Base-by-base conservation (phyloP, 495 filamentous ascomycete genomes). In the Darksidea phi region DNA sequence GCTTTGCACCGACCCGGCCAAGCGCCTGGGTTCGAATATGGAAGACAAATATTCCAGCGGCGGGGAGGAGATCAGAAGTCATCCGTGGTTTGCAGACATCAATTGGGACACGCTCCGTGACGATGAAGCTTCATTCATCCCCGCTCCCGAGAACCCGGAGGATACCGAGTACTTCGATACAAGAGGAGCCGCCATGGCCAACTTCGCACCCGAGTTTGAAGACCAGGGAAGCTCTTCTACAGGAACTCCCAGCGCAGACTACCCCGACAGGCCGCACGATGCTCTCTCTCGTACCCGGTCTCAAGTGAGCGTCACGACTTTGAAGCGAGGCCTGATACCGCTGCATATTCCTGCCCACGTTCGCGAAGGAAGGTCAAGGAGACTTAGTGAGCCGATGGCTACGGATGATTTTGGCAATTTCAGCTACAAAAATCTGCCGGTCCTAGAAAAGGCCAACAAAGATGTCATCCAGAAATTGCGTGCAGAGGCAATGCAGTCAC, bases 151-250 rank as follows among this genome's bases (percentile, higher is more conserved):
- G 67, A 91, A 98, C 61, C 93, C 93, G 0, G 94, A 98, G 72
- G 93, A 97, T 66, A 98, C 94, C 0, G 94, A 98, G 67, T 98
- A 98, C 68, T 98, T 98, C 64, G 94, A 98, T 76, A 76, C 89
- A 36, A 84, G 94, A 48, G 94, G 94, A 25, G 94, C 94, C 20
- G 93, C 88, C 5, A 75, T 97, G 48, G 89, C 96, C 68, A 83
- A 86, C 6, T 97, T 97, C 70, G 84, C 87, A 15, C 90, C 95
- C 64, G 94, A 98, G 70, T 83, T 96, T 63, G 94, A 97, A 71
- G 94, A 97, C 68, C 90, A 95, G 68, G 74, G 77, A 25, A 86
- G 89, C 1, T 88, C 89, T n/a, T 80, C 85, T 18, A 70, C 71
- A 17, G 58, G 84, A 0, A 84, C 84, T 4, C 86, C 88, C 0